These are phyloP conservation scores for Phalaenopsis hybrid DNA, from an alignment of 116 monocot genomes.

Conservation along the genomic window DNA sequence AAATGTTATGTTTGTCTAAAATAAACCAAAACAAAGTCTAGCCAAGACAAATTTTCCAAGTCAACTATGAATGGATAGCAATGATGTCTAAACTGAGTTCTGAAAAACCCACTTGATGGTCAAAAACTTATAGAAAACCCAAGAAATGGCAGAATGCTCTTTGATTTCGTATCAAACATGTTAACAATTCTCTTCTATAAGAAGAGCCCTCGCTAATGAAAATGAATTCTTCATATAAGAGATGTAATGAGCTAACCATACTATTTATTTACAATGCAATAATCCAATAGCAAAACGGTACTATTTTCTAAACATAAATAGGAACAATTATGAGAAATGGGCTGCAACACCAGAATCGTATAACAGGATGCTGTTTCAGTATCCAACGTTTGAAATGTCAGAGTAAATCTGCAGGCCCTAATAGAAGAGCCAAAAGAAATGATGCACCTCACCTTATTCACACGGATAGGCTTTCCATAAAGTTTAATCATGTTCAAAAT, in stretches of 20 bases:
- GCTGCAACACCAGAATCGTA: background rate
- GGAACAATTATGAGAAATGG: background rate
- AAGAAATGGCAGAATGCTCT: background rate
- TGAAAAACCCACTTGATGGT: too few relatives aligned
- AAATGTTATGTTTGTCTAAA: too few relatives aligned
- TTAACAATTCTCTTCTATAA: background rate
- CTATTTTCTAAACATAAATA: background rate
- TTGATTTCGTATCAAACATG: background rate
- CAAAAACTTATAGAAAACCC: too few relatives aligned
- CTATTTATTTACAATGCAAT: background rate
- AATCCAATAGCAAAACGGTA: background rate
- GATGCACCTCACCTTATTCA: constrained; percentile 64
- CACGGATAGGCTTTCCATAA: constrained; percentile 92
- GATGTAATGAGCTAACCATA: background rate
- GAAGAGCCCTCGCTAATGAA: background rate
- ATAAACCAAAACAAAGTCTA: too few relatives aligned
- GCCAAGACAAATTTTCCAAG: too few relatives aligned
- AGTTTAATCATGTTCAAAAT: constrained; percentile 97
- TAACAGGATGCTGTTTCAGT: background rate
- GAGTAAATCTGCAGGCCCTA: background rate
- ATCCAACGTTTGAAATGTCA: background rate
- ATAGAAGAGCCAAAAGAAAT: background rate
- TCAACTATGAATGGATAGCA: too few relatives aligned
- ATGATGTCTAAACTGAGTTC: too few relatives aligned
- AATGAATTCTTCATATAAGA: background rate